Percentiles rank a stretch among this genome's conserved stretches.
These are phyloP conservation scores for Entomortierella chlamydospora DNA, from an alignment of 192 early-diverging fungal genomes.

Conservation along the genomic window DNA sequence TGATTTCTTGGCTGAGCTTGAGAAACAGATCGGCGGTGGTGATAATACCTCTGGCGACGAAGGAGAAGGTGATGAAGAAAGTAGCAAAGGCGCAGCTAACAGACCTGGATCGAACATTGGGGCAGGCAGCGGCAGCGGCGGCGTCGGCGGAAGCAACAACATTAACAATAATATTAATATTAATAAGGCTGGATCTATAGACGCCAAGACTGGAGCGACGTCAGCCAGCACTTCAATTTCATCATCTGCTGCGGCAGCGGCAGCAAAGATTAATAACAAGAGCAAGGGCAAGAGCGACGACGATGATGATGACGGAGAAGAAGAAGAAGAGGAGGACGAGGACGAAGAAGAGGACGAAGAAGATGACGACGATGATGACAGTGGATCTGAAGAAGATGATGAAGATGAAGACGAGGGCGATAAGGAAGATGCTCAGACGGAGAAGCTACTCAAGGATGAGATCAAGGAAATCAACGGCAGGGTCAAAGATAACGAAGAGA, in stretches of 20 bases:
- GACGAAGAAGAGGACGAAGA: conserved; percentile 61
- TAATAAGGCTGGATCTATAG: not conserved
- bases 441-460: conserved; percentile 68
- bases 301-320: conserved; percentile 51
- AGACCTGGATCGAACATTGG: too few species aligned
- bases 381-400: conserved; percentile 65
- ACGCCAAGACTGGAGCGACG: not conserved
- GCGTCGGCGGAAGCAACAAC: not conserved
- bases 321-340: conserved; percentile 40
- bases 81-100: not conserved
- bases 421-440: conserved; percentile 62
- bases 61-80: conserved; percentile 17
- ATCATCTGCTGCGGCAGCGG: not conserved
- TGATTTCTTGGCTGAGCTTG: conserved; percentile 55
- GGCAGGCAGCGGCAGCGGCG: not conserved
- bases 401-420: conserved; percentile 65
- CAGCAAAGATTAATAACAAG: conserved; percentile 3
- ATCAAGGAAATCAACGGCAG: conserved; percentile 71
- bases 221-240: not conserved
- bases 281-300: conserved; percentile 52
- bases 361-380: conserved; percentile 61
- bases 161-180: not conserved
- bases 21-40: conserved; percentile 56
- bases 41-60: conserved; percentile 52
- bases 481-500: conserved; percentile 65